Base-by-base conservation (phyloP, 371 early-diverging fungal genomes). In the Furculomyces boomerangus region DNA sequence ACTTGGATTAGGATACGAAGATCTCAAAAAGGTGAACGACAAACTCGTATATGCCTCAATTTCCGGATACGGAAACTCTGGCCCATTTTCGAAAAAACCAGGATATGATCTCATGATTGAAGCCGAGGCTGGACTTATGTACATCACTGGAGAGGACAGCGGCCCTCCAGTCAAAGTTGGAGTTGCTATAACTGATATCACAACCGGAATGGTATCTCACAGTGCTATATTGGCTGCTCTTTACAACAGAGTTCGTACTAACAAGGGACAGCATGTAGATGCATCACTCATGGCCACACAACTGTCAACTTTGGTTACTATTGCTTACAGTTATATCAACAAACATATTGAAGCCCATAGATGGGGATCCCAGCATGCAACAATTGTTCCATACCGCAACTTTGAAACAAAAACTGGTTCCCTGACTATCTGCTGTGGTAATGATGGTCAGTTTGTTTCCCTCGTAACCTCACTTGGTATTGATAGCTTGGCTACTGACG, bases 81-180 rank as follows among this genome's bases (percentile, higher is more conserved):
- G 94, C 0, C 91, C 94, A 2, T 89, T 81, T 59, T 66, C 83
- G 1, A 58, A 72, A 10, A 60, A 78, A 40, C 81, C 91, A 3
- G 94, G 94, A 1, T 93, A 91, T 64, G 93, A 93, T 72, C 88
- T 93, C 32, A 88, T 93, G 66, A 84, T 89, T 46, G 92, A 88
- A 65, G 90, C 88, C 5, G 89, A 90, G 59, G 93, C 86, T 20
- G 94, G 94, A 2, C 60, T 93, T 49, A 93, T 93, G 93, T 81
- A 90, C 65, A 91, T 93, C 43, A 93, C 94, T 2, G 94, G 94
- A 20, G 88, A 89, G 58, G 72, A 73, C 13, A 70, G 76, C 50
- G 83, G 90, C 0, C 57, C 72, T 37, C 93, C 93, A 5, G 94
- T 90, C 58, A 93, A 93, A 62, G 90, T 90, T 1, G 94, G 94